A percentile compares a stretch with the other conserved stretches of the same genome.
phyloP scores from a whole-genome alignment of 768 basidiomycete genomes.

The Auricularia heimuer region DNA sequence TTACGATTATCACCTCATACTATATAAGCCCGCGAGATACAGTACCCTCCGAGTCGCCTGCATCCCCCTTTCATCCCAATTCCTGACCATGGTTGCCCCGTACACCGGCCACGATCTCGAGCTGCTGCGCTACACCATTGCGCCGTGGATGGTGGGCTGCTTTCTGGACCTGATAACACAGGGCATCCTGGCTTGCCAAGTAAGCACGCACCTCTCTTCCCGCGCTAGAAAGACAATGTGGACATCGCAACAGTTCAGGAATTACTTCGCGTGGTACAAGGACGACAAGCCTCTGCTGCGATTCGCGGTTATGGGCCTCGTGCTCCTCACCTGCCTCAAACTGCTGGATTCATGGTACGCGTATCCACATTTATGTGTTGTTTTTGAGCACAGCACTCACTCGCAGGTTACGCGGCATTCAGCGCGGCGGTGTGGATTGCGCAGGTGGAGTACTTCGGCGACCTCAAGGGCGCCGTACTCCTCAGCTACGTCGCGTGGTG shows the following conservation, averaged over 20 bases:
- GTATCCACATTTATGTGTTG: not conserved
- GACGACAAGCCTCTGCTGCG: not conserved
- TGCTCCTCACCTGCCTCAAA: not conserved
- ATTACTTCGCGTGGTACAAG: not conserved
- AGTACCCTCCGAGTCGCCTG: too few species aligned
- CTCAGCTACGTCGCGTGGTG: not conserved
- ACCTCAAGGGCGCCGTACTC: not conserved
- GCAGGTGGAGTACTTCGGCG: not conserved
- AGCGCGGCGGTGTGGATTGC: not conserved
- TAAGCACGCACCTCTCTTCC: not conserved
- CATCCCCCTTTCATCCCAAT: too few species aligned
- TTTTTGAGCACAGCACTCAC: not conserved
- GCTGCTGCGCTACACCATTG: not conserved
- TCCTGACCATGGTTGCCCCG: not conserved
- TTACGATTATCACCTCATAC: too few species aligned
- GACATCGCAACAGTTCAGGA: not conserved
- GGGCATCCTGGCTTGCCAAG: not conserved
- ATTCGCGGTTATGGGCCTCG: not conserved
- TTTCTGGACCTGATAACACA: not conserved
- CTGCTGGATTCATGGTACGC: not conserved
- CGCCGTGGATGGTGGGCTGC: constrained; percentile 1
- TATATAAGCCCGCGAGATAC: too few species aligned
- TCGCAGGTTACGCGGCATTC: not conserved
- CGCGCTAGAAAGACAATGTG: too few species aligned
- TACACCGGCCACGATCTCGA: not conserved